phyloP scores from a whole-genome alignment of 2,329 filamentous ascomycete species.

The Pezicula radicicola region DNA sequence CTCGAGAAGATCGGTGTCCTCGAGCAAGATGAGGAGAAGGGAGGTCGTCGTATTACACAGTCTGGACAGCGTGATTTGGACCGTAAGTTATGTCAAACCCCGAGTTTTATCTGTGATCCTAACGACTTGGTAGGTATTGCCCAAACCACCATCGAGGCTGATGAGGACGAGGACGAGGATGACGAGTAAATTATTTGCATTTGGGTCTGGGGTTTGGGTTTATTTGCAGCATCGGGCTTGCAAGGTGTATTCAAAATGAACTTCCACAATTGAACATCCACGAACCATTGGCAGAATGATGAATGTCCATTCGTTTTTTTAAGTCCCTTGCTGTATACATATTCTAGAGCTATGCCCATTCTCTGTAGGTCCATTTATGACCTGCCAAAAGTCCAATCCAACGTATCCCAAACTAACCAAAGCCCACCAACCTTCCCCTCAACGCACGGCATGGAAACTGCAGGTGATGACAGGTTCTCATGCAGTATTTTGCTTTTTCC shows the following conservation, averaged over 20 bases:
- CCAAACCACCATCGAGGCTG: constrained; percentile 73
- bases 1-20: constrained; percentile 99
- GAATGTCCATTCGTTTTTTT: background rate
- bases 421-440: too few relatives aligned
- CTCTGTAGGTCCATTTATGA: too few relatives aligned
- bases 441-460: too few relatives aligned
- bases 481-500: too few relatives aligned
- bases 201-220: constrained; percentile 13
- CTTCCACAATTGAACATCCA: background rate
- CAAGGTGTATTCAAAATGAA: constrained; percentile 19
- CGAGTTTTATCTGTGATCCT: background rate
- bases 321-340: too few relatives aligned
- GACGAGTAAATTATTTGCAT: constrained; percentile 51
- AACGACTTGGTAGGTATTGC: constrained; percentile 58
- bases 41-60: constrained; percentile 97
- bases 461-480: too few relatives aligned
- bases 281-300: background rate
- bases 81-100: constrained; percentile 46
- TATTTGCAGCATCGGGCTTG: constrained; percentile 15
- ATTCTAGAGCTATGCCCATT: too few relatives aligned
- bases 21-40: constrained; percentile 97
- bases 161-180: constrained; percentile 63
- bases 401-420: too few relatives aligned
- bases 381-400: too few relatives aligned
- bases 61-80: constrained; percentile 98